These are phyloP conservation scores for Colletotrichum tofieldiae DNA, from an alignment of 2,329 filamentous ascomycete genomes.

Conservation along the genomic window DNA sequence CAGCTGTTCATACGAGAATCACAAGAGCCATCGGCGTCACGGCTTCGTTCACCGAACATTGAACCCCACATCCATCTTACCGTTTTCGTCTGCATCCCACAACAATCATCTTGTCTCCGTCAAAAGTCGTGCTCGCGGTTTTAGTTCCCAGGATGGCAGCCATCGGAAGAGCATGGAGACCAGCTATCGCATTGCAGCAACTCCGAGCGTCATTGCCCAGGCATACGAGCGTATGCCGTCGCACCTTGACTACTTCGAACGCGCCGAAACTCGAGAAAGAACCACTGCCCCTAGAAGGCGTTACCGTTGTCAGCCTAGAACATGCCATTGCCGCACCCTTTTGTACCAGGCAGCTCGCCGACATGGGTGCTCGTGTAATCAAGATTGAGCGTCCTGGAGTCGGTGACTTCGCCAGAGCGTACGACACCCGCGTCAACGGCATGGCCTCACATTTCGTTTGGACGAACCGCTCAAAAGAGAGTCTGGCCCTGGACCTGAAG, in stretches of 20 bases:
- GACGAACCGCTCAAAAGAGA: slow-evolving; percentile 70
- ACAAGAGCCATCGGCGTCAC: background rate
- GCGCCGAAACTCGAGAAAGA: background rate
- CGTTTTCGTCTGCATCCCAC: background rate
- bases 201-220: background rate
- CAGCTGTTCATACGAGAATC: background rate
- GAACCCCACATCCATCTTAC: background rate
- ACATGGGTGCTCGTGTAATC: slow-evolving; percentile 69
- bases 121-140: background rate
- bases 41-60: background rate
- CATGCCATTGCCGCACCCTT: slow-evolving; percentile 70
- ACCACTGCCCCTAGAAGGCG: slow-evolving; percentile 53
- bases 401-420: slow-evolving; percentile 68
- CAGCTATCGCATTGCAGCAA: background rate
- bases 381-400: slow-evolving; percentile 67
- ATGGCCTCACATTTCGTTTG: slow-evolving; percentile 70
- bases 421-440: slow-evolving; percentile 65
- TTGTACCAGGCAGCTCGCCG: slow-evolving; percentile 68
- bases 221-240: background rate
- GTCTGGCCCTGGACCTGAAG: slow-evolving; percentile 66
- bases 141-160: background rate
- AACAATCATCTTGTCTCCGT: background rate
- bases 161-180: background rate
- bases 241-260: background rate
- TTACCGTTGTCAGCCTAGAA: slow-evolving; percentile 68